Evolutionary conservation across 2,329 filamentous ascomycete genomes (phyloP).

Genomic region (Amylocarpus encephaloides): DNA sequence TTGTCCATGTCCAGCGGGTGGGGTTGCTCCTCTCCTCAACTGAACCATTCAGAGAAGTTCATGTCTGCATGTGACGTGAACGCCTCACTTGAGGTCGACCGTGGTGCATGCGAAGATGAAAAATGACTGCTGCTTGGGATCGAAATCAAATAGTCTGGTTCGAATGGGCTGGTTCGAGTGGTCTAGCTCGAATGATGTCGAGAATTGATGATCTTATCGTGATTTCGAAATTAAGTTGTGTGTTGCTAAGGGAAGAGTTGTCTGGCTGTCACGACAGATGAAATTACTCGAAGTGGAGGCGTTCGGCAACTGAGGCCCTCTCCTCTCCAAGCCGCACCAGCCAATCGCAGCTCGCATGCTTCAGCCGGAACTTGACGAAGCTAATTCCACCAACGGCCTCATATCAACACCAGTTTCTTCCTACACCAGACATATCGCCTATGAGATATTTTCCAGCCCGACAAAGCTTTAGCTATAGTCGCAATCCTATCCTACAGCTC

Average conservation of each 20-base stretch:
- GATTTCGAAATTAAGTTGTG: too few species aligned
- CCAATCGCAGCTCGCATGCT: background rate
- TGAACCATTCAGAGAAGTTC: slow-evolving; percentile 1
- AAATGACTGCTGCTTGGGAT: background rate
- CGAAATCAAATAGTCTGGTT: background rate
- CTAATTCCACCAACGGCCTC: slow-evolving; percentile 5
- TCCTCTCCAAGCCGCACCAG: background rate
- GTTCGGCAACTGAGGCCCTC: background rate
- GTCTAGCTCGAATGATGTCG: too few species aligned
- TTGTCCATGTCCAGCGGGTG: background rate
- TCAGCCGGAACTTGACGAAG: slow-evolving; percentile 1
- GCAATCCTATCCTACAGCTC: slow-evolving; percentile 15
- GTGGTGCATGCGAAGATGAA: background rate
- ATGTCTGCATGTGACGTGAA: background rate
- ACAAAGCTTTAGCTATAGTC: slow-evolving; percentile 9
- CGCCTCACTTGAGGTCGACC: background rate
- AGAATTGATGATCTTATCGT: too few species aligned
- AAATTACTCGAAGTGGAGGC: background rate
- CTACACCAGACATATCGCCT: slow-evolving; percentile 6
- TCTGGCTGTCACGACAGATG: too few species aligned
- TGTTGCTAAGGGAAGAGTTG: too few species aligned
- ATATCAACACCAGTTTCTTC: background rate
- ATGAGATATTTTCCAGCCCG: slow-evolving; percentile 10
- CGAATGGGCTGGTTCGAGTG: background rate
- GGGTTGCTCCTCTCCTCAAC: background rate